Evolutionary conservation across 768 basidiomycete species (phyloP), one percentile per base, ranked within the genome.

Genomic region (Tricholoma terreum): DNA sequence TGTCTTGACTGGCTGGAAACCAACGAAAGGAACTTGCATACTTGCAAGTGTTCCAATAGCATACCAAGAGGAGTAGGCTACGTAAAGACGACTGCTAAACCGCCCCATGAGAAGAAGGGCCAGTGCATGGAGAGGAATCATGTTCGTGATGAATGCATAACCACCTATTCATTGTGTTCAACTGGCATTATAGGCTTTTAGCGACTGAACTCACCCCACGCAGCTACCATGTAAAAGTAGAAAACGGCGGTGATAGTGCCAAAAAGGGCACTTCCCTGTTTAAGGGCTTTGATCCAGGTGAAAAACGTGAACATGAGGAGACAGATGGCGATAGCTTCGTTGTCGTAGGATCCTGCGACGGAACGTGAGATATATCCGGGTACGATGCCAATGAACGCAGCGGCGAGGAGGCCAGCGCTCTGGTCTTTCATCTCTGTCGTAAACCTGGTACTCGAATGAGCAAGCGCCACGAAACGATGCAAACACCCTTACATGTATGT

Each of bases 181-280:
- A 52, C 0, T 31, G 2, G 6, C 38, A 56, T 31, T 51, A 42
- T 2, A 22, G n/a, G 11, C 12, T 15, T 57, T 38, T 35, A 57
- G 50, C 15, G 33, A 24, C 4, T 35, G 48, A 4, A 74, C 83
- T 57, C 65, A 90, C 96, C 97, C 97, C 97, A 99, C 30, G 97
- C 97, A 52, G 97, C 96, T n/a, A 99, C 97, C 97, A 99, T 99
- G 82, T 98, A 99, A 64, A 98, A 98, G 77, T 99, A 99, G 76
- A 98, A 98, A 3, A 98, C 75, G 15, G 95, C 97, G 45, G 97
- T 87, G 38, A 92, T 67, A 22, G 92, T 92, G 19, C 94, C 96
- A 63, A 85, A 97, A 58, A 96, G 83, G 1, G 93, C 94, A 58
- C 93, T 96, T 42, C 97, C 97, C 46, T 84, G 82, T 74, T 98